These are phyloP conservation scores for Pseudogymnoascus sp. DNA, from an alignment of 2,329 filamentous ascomycete species.

Conservation along the genomic window DNA sequence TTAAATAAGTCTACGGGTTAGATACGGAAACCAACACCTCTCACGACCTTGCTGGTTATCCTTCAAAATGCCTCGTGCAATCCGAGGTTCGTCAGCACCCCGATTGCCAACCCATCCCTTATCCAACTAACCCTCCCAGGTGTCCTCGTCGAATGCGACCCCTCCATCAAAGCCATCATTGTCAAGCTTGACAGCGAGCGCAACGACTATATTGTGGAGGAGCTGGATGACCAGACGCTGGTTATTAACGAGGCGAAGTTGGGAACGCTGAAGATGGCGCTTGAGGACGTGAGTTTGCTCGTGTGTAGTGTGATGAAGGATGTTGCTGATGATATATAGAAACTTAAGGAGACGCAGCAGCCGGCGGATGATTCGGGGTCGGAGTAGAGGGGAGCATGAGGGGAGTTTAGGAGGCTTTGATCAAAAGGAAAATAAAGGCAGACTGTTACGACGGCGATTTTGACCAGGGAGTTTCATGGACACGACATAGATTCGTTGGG, in stretches of 20 bases:
- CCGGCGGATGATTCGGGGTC: conserved; percentile 18
- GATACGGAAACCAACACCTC: neutral
- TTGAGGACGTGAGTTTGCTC: conserved; percentile 52
- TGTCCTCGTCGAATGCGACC: conserved; percentile 71
- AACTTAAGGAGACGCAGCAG: conserved; percentile 27
- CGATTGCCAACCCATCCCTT: neutral
- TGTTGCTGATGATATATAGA: conserved; percentile 16
- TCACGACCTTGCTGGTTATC: neutral
- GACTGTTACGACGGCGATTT: neutral
- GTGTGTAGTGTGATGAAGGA: neutral
- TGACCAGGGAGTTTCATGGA: neutral
- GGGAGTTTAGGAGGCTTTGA: neutral
- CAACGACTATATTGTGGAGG: conserved; percentile 71
- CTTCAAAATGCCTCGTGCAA: neutral
- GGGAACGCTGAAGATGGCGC: conserved; percentile 53
- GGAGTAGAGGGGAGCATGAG: conserved; percentile 11
- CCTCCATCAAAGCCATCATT: conserved; percentile 82
- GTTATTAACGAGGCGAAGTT: conserved; percentile 70
- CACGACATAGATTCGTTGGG: neutral
- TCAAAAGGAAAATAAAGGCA: neutral
- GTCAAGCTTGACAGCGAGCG: conserved; percentile 63
- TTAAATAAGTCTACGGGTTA: neutral
- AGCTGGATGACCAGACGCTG: conserved; percentile 68
- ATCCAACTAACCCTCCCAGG: conserved; percentile 34
- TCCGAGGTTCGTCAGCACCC: neutral